These are phyloP conservation scores for Dactylellina haptotyla DNA, from an alignment of 2,329 filamentous ascomycete genomes.

Conservation along the genomic window DNA sequence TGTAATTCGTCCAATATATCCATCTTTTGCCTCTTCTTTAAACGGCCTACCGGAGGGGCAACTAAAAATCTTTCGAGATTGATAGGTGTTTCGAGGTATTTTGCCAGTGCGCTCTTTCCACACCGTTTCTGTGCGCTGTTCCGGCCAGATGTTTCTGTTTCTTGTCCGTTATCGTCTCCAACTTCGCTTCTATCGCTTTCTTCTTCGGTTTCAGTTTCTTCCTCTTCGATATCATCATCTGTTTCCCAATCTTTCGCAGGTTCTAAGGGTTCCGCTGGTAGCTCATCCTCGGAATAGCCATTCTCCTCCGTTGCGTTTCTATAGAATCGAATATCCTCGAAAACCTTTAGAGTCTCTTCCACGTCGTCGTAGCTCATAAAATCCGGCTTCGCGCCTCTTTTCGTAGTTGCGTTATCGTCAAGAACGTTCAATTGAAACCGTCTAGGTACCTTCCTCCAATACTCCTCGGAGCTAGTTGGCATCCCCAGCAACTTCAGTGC, in stretches of 20 bases:
- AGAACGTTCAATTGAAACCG: conserved; percentile 29
- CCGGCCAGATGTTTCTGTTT: neutral
- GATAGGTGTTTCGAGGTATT: conserved; percentile 36
- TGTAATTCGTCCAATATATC: conserved; percentile 37
- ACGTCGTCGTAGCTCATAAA: conserved; percentile 42
- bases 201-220: neutral
- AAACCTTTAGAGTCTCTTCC: conserved; percentile 40
- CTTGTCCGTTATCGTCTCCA: neutral
- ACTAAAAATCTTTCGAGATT: conserved; percentile 33
- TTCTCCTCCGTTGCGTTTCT: neutral
- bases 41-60: neutral
- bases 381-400: conserved; percentile 11
- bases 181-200: neutral
- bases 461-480: conserved; percentile 49
- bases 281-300: neutral
- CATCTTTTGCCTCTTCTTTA: conserved; percentile 19
- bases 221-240: conserved; percentile 21
- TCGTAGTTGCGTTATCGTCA: neutral
- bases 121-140: neutral
- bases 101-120: conserved; percentile 24
- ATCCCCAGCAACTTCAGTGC: conserved; percentile 48
- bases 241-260: conserved; percentile 28
- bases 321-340: conserved; percentile 26
- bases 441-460: conserved; percentile 35
- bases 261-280: neutral